Evolutionary conservation across 805 yeast genomes (phyloP), one percentile per base, ranked within the genome.

Genomic region (Jamesozyma jinghongensis): DNA sequence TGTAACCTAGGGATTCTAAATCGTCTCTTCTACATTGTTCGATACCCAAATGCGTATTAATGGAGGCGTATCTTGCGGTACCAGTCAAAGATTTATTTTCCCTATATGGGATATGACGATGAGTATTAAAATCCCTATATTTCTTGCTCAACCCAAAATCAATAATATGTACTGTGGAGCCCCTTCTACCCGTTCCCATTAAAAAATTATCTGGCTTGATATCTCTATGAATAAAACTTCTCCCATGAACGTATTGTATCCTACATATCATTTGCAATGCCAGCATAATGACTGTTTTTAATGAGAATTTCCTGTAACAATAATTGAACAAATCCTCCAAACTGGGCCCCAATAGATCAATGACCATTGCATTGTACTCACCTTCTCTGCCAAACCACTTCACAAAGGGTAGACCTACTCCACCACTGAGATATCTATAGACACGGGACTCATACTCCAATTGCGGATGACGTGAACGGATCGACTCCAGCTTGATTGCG

Each of bases 21-120:
- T 90, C 98, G 66, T 90, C 98, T 63, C 98, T 79, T 69, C 98
- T 79, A 54, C 87, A 80, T 68, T 90, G 98, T 63, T 90, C 98
- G 53, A 90, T 84, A 40, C 98, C 98, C 63, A 90, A 71, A 67
- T 90, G 98, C 31, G 98, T 90, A 65, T 90, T 92, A 53, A 92
- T 84, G 44, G 87, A 77, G 40, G 97, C 97, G 63, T 90, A 92
- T 58, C 98, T 79, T n/a, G 97, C 97, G 20, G 98, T 90, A 60
- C 98, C 98, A 12, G 97, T 92, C 56, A 90, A 75, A 56, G 90
- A 87, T 67, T 90, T 90, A 67, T 92, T 90, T 69, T 90, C 98
- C 51, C 96, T 77, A 67, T 90, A 90, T 12, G 97, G 97, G 46
- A 92, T 92, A 62, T 92, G 98, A 54, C 87, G 71, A 65, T 87